Evolutionary conservation across 495 filamentous ascomycete genomes (phyloP).

Genomic region (Neurospora sp.): DNA sequence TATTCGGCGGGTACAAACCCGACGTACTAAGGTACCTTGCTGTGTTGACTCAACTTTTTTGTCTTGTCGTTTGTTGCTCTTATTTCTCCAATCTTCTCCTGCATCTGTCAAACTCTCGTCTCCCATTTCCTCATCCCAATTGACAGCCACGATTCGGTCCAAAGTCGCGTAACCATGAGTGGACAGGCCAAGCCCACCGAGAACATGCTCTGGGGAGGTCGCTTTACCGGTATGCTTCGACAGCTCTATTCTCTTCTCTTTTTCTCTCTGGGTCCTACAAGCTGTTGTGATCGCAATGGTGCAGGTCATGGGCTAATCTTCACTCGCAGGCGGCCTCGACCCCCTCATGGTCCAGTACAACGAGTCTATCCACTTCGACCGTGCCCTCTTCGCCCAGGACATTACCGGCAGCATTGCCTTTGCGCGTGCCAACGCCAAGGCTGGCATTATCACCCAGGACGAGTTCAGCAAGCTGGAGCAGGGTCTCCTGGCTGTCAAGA

Average conservation of each 20-base stretch:
- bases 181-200: constrained; percentile 14
- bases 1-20: background rate
- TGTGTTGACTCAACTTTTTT: background rate
- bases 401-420: constrained; percentile 76
- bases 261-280: background rate
- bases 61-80: background rate
- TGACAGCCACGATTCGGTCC: background rate
- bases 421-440: constrained; percentile 72
- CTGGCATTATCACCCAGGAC: constrained; percentile 58
- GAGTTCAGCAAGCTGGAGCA: constrained; percentile 71
- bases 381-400: constrained; percentile 71
- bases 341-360: constrained; percentile 88
- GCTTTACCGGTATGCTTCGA: constrained; percentile 54
- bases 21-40: background rate
- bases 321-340: constrained; percentile 58
- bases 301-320: background rate
- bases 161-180: constrained; percentile 1
- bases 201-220: constrained; percentile 77
- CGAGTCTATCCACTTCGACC: constrained; percentile 76
- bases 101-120: no score
- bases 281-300: background rate
- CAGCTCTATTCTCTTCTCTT: background rate
- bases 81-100: background rate
- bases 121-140: background rate
- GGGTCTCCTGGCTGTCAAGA: constrained; percentile 58